A percentile compares a stretch with the other conserved stretches of the same genome.
Evolutionary conservation across 805 yeast genomes (phyloP).

Genomic region (Lipomyces oligophaga): DNA sequence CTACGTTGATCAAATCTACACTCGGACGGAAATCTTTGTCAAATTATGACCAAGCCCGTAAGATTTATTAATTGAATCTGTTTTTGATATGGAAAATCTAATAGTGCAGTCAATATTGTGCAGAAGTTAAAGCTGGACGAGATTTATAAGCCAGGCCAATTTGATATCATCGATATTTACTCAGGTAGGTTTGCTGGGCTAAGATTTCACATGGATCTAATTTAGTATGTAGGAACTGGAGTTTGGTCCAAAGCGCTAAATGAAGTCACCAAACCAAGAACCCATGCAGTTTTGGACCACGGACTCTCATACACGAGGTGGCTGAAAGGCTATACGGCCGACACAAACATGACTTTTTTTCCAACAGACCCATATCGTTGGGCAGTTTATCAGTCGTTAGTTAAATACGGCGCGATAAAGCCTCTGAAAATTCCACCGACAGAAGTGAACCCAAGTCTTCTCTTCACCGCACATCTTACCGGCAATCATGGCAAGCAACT

Average conservation of each 20-base stretch:
- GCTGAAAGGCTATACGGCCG: constrained; percentile 18
- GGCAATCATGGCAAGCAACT: constrained; percentile 60
- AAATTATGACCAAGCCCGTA: too few relatives aligned
- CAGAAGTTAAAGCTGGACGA: constrained; percentile 1
- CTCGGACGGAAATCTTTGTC: too few relatives aligned
- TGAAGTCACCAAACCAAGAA: constrained; percentile 55
- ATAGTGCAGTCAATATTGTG: constrained; percentile 13
- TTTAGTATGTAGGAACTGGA: constrained; percentile 44
- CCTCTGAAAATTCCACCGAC: constrained; percentile 41
- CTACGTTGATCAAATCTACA: too few relatives aligned
- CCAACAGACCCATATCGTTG: constrained; percentile 61
- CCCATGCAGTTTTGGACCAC: constrained; percentile 61
- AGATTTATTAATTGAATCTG: too few relatives aligned
- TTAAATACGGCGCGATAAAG: constrained; percentile 44
- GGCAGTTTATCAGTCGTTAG: constrained; percentile 52
- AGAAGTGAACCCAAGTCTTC: constrained; percentile 50
- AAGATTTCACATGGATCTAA: not conserved
- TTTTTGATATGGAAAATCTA: too few relatives aligned
- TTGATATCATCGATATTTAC: constrained; percentile 13
- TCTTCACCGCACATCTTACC: constrained; percentile 59
- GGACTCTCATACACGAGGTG: constrained; percentile 37
- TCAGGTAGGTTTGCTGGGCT: constrained; percentile 3
- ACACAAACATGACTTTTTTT: constrained; percentile 16
- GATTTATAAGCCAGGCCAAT: constrained; percentile 6
- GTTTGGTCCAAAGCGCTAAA: constrained; percentile 61